Evolutionary conservation across 2,329 filamentous ascomycete genomes (phyloP), one percentile per base, ranked within the genome.

Genomic region (Diaporthe vaccinii): DNA sequence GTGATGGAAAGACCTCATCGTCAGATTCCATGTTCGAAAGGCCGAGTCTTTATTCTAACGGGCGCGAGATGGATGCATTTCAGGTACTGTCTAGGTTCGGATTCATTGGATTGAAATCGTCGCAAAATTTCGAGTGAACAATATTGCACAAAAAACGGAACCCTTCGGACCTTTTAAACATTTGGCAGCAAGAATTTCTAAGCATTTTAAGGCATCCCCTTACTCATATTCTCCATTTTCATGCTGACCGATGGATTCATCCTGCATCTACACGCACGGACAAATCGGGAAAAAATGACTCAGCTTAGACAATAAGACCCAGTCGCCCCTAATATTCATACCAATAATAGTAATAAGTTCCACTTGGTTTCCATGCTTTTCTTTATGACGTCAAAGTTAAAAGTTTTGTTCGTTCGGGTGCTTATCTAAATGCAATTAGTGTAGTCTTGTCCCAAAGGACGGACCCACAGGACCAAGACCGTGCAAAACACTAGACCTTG

Each of bases 191-290:
- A 41, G 2, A 41, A 31, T 22, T 39, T 39, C 34, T 22, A 28
- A 55, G n/a, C 2, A 8, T 5, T 49, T 69, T 55, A 41, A 41
- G 34, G 10, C n/a, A 41, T 22, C 28, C n/a, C 25, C 34, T 69
- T 55, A 69, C n/a, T 69, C 49, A 69, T 41, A 25, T 55, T 55
- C 49, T 41, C 49, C 65, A 69, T 69, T 10, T 55, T 55, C 9
- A 22, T 28, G 41, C 65, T 55, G n/a, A 41, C 31, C 49, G 49
- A 55, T 69, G 34, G 31, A 14, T 22, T 15, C 34, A 17, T 10
- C 34, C 14, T 55, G 46, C 49, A 69, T 55, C 34, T 36, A 22
- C 8, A n/a, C 22, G 34, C 49, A 55, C 15, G 12, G 20, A 9
- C n/a, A 53, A 41, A 41, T 41, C 34, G 49, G 49, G 6, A 41